Base-by-base conservation (phyloP, 2,329 filamentous ascomycete genomes). In the Xylariaceae sp. region DNA sequence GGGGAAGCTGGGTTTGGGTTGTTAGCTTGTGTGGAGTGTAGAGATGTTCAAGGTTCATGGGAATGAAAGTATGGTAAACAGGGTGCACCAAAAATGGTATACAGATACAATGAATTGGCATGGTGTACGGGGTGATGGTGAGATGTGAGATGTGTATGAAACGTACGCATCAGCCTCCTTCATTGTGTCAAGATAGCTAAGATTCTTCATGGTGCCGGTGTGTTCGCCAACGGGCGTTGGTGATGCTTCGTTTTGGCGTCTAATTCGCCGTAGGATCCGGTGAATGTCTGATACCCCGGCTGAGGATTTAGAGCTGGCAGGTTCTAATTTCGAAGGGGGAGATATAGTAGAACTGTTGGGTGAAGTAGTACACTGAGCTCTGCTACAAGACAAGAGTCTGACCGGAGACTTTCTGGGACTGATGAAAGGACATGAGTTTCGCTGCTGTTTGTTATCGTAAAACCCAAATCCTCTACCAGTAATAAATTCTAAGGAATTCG, bases 1-100 rank as follows among this genome's bases (percentile, higher is more conserved):
- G 1, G 92, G 92, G 69, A 96, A 96, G 68, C 90, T 94, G 53
- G 26, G 46, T 48, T 46, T 43, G 16, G 21, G 40, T 11, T 14
- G n/a, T 21, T 8, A 31, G n/a, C n/a, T n/a, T n/a, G n/a, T n/a
- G n/a, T n/a, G n/a, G n/a, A n/a, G n/a, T n/a, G n/a, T n/a, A n/a
- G n/a, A n/a, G n/a, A n/a, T n/a, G n/a, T n/a, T n/a, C n/a, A n/a
- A n/a, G n/a, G n/a, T n/a, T n/a, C n/a, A n/a, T n/a, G n/a, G n/a
- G n/a, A n/a, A n/a, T n/a, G n/a, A n/a, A n/a, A n/a, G n/a, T n/a
- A n/a, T n/a, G n/a, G n/a, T n/a, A n/a, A n/a, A n/a, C n/a, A n/a
- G n/a, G n/a, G n/a, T n/a, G n/a, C n/a, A n/a, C n/a, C n/a, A n/a
- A n/a, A n/a, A n/a, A n/a, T n/a, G n/a, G n/a, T n/a, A n/a, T n/a